phyloP scores from a whole-genome alignment of 1,284 basidiomycete genomes.

The Cryptococcus sp. region DNA sequence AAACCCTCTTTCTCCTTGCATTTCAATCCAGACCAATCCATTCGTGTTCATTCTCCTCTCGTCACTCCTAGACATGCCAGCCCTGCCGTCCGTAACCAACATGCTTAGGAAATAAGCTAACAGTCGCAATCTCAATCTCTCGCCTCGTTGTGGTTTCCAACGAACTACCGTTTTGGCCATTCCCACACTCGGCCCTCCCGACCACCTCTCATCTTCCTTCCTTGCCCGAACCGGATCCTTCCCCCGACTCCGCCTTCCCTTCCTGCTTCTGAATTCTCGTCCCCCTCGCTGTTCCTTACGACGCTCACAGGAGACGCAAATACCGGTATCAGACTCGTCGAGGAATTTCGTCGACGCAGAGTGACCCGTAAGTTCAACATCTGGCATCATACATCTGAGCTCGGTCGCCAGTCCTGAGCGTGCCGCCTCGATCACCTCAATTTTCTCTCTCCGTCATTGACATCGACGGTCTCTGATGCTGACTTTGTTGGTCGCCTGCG shows the following conservation, averaged over 20 bases:
- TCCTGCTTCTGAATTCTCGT: not conserved
- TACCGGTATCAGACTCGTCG: too few relatives aligned
- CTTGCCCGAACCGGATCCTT: not conserved
- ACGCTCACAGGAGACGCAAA: not conserved
- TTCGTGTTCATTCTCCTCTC: not conserved
- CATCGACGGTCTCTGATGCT: too few relatives aligned
- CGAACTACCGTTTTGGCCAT: not conserved
- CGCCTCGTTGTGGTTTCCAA: not conserved
- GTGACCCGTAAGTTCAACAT: too few relatives aligned
- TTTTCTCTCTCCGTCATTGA: too few relatives aligned
- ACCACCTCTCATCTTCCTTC: not conserved
- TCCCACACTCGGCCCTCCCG: not conserved
- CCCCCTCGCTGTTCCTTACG: not conserved
- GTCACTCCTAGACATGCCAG: not conserved
- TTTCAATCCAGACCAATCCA: conserved; percentile 1
- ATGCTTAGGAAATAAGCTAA: not conserved
- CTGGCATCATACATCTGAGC: too few relatives aligned
- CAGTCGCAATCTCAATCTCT: not conserved
- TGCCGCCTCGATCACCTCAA: too few relatives aligned
- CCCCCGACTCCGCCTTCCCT: not conserved
- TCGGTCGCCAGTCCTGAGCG: too few relatives aligned
- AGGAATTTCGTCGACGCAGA: too few relatives aligned
- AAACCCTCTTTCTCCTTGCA: not conserved
- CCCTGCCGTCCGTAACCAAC: not conserved
- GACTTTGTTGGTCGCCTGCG: too few relatives aligned